Evolutionary conservation across 176 grass and related monocot genomes (phyloP).

Genomic region (Stipa capillata): DNA sequence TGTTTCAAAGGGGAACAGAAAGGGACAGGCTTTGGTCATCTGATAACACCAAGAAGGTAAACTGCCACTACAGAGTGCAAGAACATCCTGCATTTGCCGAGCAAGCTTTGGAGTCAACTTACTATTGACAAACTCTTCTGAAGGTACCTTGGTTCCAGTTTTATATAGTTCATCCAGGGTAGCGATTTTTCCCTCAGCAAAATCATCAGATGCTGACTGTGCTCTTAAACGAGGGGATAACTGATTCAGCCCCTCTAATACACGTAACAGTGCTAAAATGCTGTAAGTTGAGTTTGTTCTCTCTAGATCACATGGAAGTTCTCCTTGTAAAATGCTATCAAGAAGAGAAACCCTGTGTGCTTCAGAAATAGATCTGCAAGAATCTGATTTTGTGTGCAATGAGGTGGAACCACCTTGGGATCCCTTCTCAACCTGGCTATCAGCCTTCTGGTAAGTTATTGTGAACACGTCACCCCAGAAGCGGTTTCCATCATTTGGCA

Average conservation of each 20-base stretch:
- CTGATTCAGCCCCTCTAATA: conserved; percentile 71
- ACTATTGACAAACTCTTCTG: conserved; percentile 75
- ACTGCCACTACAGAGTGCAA: conserved; percentile 79
- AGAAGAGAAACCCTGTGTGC: conserved; percentile 44
- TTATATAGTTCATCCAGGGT: conserved; percentile 49
- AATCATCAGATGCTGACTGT: conserved; percentile 53
- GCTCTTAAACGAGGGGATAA: conserved; percentile 59
- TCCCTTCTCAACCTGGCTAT: conserved; percentile 49
- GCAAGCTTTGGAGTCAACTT: conserved; percentile 84
- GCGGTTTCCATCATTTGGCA: conserved; percentile 58
- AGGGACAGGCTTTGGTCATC: conserved; percentile 76
- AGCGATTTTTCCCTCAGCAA: conserved; percentile 50
- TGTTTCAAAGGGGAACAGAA: conserved; percentile 84
- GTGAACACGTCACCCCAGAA: conserved; percentile 94
- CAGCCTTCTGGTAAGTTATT: conserved; percentile 87
- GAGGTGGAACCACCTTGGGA: conserved; percentile 47
- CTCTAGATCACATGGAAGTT: conserved; percentile 86
- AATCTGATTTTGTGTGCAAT: conserved; percentile 47
- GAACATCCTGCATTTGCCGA: conserved; percentile 81
- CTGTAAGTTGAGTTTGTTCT: conserved; percentile 77
- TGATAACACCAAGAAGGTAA: conserved; percentile 87
- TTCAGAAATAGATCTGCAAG: conserved; percentile 43
- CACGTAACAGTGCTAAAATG: conserved; percentile 66
- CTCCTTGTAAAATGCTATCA: conserved; percentile 83
- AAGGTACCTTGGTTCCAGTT: conserved; percentile 41